Evolutionary conservation across 2,329 filamentous ascomycete species (phyloP), one percentile per base, ranked within the genome.

Genomic region (Macroventuria anomochaeta): DNA sequence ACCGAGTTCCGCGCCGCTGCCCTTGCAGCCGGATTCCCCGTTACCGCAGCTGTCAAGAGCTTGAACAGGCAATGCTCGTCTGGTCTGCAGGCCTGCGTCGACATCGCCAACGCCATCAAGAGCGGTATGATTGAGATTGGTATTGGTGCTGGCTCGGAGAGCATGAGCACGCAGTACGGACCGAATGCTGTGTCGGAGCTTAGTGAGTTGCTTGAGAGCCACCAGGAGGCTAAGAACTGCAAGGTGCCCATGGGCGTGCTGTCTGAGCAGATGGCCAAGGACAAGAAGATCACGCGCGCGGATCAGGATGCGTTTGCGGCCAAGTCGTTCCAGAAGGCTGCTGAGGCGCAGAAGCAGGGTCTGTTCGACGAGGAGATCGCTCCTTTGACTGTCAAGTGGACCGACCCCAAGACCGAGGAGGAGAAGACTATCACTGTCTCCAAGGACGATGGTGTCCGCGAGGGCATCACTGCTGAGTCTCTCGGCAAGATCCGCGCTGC

Each of bases 221-320:
- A 93, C 81, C 83, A 86, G 61, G 88, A 95, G 73, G 85, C 93
- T 20, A 89, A 89, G 69, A 96, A 97, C 84, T 99, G 95, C 87
- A 97, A 96, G 80, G 93, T 97, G 3, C 88, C 92, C 74, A 97
- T 97, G 95, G 93, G 93, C 67, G 85, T 92, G 10, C 82, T 97
- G 42, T 96, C 91, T 23, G 95, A 99, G 79, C 78, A 93, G 70
- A 97, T 97, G 93, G 95, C 93, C 64, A 89, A 91, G 78, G 91
- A 92, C 74, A 86, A 88, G 68, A 81, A 83, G 54, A 85, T 97
- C 70, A 70, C 80, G 52, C 88, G 95, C 57, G 78, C 81, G 10
- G 80, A 83, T 46, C 95, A 97, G 78, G 95, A 99, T 74, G 85
- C 85, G n/a, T 99, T 97, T 75, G 95, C 95, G 12, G 93, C 93